These are phyloP conservation scores for Puccinellia tenuiflora DNA, from an alignment of 176 grass and related monocot genomes.

Conservation along the genomic window DNA sequence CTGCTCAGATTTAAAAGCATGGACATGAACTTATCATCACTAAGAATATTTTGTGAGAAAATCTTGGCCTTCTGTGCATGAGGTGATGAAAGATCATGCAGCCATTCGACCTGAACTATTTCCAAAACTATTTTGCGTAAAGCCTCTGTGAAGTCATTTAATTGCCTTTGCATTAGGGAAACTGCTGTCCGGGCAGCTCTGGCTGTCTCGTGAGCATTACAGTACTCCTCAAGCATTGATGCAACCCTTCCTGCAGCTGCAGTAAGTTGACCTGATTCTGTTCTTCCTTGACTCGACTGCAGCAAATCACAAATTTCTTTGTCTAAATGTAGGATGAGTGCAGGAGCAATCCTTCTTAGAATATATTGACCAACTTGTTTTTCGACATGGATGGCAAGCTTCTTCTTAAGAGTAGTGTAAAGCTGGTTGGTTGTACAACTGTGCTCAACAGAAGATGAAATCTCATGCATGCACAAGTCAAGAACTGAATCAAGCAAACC, in stretches of 20 bases:
- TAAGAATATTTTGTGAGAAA: conserved; percentile 76
- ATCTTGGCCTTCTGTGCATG: conserved; percentile 50
- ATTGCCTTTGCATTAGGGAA: conserved; percentile 80
- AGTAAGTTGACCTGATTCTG: conserved; percentile 52
- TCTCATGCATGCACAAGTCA: conserved; percentile 78
- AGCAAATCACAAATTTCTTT: conserved; percentile 64
- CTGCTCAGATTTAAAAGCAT: conserved; percentile 68
- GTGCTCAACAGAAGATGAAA: conserved; percentile 83
- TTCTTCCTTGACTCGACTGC: conserved; percentile 45
- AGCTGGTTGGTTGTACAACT: conserved; percentile 74
- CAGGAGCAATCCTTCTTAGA: conserved; percentile 57
- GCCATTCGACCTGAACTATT: conserved; percentile 77
- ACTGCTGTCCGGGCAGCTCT: conserved; percentile 70
- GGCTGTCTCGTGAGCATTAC: conserved; percentile 73
- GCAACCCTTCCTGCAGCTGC: conserved; percentile 53
- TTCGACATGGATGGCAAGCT: conserved; percentile 61
- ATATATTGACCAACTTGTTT: conserved; percentile 62
- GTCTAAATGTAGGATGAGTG: conserved; percentile 54
- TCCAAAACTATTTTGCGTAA: conserved; percentile 71
- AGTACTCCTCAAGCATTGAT: conserved; percentile 90
- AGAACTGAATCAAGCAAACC: conserved; percentile 76
- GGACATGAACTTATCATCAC: conserved; percentile 61
- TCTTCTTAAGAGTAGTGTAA: conserved; percentile 73
- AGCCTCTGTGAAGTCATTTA: conserved; percentile 73
- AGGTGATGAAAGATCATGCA: conserved; percentile 75